Conservation (phyloP, 345 rosid species). For the Cardiospermum halicacabum region DNA sequence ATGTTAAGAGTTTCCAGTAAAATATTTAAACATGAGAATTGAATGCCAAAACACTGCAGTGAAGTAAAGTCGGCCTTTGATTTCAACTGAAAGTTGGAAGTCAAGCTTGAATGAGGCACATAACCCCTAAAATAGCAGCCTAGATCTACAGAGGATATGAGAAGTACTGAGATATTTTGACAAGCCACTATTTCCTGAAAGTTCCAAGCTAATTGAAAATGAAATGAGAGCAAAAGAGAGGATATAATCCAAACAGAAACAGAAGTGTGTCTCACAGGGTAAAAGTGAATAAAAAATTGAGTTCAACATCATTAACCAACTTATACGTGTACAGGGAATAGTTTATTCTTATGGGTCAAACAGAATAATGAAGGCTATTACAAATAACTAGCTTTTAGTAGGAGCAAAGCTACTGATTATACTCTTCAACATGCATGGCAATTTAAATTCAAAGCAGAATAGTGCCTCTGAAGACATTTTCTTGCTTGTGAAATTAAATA, state of each 20-base stretch:
- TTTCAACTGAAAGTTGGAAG: not conserved
- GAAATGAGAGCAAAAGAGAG: not conserved
- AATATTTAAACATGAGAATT: not conserved
- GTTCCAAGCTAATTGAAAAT: not conserved
- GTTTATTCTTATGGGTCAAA: not conserved
- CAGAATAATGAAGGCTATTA: not conserved
- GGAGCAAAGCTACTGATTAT: not conserved
- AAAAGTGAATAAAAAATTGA: not conserved
- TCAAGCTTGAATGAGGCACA: not conserved
- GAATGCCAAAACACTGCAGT: not conserved
- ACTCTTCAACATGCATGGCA: not conserved
- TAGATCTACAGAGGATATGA: not conserved
- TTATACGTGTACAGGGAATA: not conserved
- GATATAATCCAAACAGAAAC: not conserved
- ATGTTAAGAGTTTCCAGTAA: not conserved
- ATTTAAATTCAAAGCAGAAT: not conserved
- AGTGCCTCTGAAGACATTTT: not conserved
- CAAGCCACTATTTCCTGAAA: not conserved
- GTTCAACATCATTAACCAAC: not conserved
- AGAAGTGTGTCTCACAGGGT: not conserved
- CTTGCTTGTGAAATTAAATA: too few species aligned
- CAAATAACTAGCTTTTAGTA: not conserved
- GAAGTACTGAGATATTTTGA: not conserved
- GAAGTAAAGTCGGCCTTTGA: not conserved
- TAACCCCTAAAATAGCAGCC: not conserved